Evolutionary conservation across 2,329 filamentous ascomycete species (phyloP), one percentile per base, ranked within the genome.

Genomic region (Clarireedia homoeocarpa): DNA sequence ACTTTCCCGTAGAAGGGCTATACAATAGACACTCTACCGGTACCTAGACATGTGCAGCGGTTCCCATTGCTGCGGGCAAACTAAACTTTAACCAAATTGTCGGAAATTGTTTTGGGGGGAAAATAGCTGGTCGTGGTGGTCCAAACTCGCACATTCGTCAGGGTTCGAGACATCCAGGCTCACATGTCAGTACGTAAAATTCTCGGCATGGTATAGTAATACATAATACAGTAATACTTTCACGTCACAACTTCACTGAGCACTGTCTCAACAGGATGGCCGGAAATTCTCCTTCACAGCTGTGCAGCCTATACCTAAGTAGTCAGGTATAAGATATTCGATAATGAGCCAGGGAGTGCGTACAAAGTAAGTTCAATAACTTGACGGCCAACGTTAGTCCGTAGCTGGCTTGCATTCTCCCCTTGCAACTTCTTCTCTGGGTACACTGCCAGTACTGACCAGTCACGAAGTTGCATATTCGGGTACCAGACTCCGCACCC

Each of bases 11-110:
- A 10, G n/a, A 23, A 20, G 20, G 23, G 42, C 23, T 3, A 14
- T 12, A 26, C 17, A 46, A 12, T 9, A 24, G 23, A 23, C 23
- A 46, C 42, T 46, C 30, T 46, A 24, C 7, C n/a, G 17, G 42
- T 23, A 23, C 42, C 20, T 46, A 46, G 24, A 14, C 12, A 23
- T 46, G 23, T 46, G 23, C 42, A 23, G 17, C 23, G 12, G 44
- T 54, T 23, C 26, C 48, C 26, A 38, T 26, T 6, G 24, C 36
- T 44, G 39, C 52, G 52, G 52, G 52, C 49, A 48, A 50, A 49
- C 52, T 44, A 55, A 55, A 55, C 52, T 55, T 55, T 55, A 55
- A 55, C 52, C 52, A 50, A 14, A 44, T 23, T 55, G 52, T 44
- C 52, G 52, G 52, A 55, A 55, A 42, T 55, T 55, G 24, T n/a